These are phyloP conservation scores for Striga hermonthica DNA, from an alignment of 305 asterid genomes.

Conservation along the genomic window DNA sequence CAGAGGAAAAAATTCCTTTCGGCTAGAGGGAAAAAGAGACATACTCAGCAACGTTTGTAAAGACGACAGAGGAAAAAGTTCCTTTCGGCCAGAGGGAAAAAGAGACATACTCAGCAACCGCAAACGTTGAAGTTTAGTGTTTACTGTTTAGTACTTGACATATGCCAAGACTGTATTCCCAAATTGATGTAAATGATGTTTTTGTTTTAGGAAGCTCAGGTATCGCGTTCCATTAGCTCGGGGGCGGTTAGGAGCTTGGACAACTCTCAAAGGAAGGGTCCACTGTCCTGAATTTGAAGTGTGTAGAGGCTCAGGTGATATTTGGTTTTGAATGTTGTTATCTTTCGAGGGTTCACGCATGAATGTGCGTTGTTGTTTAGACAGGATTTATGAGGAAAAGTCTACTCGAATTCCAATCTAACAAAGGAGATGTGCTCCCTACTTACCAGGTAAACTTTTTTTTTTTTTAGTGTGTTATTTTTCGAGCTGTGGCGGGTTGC, in stretches of 20 bases:
- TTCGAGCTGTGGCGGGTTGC: slow-evolving; percentile 15
- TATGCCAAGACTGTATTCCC: too few relatives aligned
- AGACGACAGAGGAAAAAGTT: too few relatives aligned
- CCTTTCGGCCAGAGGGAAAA: too few relatives aligned
- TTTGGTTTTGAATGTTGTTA: not conserved
- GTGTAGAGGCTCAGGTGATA: slow-evolving; percentile 87
- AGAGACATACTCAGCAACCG: too few relatives aligned
- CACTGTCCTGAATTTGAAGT: slow-evolving; percentile 81
- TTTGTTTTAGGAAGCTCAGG: slow-evolving; percentile 95
- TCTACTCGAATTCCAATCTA: slow-evolving; percentile 85
- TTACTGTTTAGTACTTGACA: too few relatives aligned
- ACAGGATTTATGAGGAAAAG: slow-evolving; percentile 91
- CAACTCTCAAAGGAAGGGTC: slow-evolving; percentile 88
- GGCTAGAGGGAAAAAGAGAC: too few relatives aligned
- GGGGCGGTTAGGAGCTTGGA: slow-evolving; percentile 83
- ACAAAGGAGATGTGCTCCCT: slow-evolving; percentile 89
- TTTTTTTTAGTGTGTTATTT: slow-evolving; percentile 26
- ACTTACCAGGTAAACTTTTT: slow-evolving; percentile 91
- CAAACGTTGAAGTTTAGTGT: too few relatives aligned
- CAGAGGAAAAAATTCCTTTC: too few relatives aligned
- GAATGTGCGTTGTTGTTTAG: slow-evolving; percentile 46
- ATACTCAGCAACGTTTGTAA: too few relatives aligned
- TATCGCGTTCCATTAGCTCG: slow-evolving; percentile 70
- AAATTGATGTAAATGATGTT: too few relatives aligned
- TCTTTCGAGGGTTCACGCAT: slow-evolving; percentile 18